Percentiles rank a stretch among this genome's conserved stretches.
These are phyloP conservation scores for Rostrohypoxylon terebratum DNA, from an alignment of 495 filamentous ascomycete genomes.

Conservation along the genomic window DNA sequence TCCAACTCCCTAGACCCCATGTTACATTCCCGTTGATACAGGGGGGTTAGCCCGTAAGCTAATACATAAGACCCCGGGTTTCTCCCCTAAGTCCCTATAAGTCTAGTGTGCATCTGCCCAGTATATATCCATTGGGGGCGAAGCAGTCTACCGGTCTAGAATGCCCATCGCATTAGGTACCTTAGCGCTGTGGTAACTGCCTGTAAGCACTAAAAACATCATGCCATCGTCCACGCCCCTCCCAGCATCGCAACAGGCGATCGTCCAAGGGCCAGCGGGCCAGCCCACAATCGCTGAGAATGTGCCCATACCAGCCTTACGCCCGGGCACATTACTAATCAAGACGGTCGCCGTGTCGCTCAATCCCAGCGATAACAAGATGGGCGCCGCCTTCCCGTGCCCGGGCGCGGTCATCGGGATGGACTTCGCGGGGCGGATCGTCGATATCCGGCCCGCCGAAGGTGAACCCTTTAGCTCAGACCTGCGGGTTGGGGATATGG, in stretches of 20 bases:
- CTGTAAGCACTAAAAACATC: not conserved
- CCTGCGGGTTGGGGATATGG: not conserved
- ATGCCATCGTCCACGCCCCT: not conserved
- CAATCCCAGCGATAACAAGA: not conserved
- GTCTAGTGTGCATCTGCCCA: not conserved
- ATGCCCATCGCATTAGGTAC: not conserved
- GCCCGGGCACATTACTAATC: not conserved
- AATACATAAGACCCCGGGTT: not conserved
- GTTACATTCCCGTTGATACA: not conserved
- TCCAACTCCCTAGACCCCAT: not conserved
- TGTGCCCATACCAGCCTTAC: not conserved
- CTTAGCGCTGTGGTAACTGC: not conserved
- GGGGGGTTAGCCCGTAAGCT: not conserved
- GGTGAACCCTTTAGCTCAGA: not conserved
- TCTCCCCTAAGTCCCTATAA: not conserved
- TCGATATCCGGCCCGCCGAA: not conserved
- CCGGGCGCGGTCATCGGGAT: not conserved
- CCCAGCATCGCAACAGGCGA: not conserved
- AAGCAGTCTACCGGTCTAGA: not conserved
- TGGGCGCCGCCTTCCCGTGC: not conserved
- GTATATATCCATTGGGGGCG: not conserved
- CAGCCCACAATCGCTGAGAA: not conserved
- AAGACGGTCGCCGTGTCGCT: not conserved
- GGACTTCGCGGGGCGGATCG: not conserved
- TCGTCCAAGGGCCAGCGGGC: not conserved